Evolutionary conservation across 164 flowering plant genomes (phyloP), one percentile per base, ranked within the genome.

Genomic region (Piper betle): DNA sequence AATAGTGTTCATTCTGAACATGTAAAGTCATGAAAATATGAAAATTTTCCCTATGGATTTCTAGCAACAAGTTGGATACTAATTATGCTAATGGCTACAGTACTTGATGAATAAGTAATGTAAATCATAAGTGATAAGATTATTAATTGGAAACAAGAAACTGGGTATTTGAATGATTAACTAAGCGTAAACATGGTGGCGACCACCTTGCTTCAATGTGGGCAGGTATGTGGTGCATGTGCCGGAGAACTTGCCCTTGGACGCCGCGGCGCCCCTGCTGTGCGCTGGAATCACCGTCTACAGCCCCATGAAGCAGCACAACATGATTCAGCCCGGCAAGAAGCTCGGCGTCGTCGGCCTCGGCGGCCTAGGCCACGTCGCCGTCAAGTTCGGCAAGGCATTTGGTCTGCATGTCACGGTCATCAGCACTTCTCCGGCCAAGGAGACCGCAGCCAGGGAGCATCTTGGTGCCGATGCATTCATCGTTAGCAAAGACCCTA

Each of bases 391-490:
- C 18, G 94, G 77, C 0, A 89, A 87, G 79, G 90, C 89, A 0
- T 82, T 87, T 16, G 91, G 88, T 3, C 85, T 74, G 68, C 86
- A 90, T n/a, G 95, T 87, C 1, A 87, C 95, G 0, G 83, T 87
- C 43, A 85, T 90, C 17, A 90, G 95, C 76, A 80, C 92, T 55
- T 84, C 90, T 42, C 77, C 85, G 0, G 74, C 80, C 1, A 90
- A 87, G 69, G 84, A 82, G 62, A 48, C 55, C 16, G 97, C 85
- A 62, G 90, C 97, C 37, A 77, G 48, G 59, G 69, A 76, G 38
- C 71, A 78, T 1, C 64, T 89, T 37, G 94, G 94, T 33, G 94
- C 84, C 0, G 85, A 87, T 62, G 80, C 67, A 37, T 89, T 85
- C 74, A 64, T 89, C 0, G 54, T 89, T 55, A 85, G 97, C 78